These are phyloP conservation scores for Trichoderma oligosporum DNA, from an alignment of 2,329 filamentous ascomycete genomes.

Conservation along the genomic window DNA sequence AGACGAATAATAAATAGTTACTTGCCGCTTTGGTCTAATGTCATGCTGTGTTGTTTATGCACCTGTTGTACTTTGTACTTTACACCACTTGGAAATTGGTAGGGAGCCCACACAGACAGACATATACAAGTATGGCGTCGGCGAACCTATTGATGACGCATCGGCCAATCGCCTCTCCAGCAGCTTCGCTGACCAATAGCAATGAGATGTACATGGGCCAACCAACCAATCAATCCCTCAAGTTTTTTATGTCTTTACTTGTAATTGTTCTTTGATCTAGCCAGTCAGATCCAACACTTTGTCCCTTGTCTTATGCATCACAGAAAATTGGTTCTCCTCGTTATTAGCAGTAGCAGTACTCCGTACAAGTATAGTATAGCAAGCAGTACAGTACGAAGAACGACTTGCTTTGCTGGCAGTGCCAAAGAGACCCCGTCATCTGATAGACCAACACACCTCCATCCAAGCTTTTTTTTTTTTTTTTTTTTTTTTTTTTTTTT, in stretches of 20 bases:
- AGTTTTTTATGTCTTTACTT: not conserved
- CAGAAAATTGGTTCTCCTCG: no score
- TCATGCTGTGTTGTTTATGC: not conserved
- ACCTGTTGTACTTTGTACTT: no score
- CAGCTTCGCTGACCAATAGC: constrained; percentile 11
- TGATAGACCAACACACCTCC: not conserved
- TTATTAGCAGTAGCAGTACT: no score
- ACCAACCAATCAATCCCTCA: not conserved
- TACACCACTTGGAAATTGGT: no score
- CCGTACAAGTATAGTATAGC: no score
- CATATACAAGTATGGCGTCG: constrained; percentile 2
- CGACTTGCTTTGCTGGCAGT: not conserved
- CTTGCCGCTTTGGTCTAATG: no score
- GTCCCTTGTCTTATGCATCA: not conserved
- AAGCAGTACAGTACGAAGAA: no score
- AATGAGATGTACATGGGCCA: constrained; percentile 4
- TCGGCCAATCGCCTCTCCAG: constrained; percentile 3
- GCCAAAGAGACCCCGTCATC: not conserved
- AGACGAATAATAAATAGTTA: no score
- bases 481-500: not conserved
- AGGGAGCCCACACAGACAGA: no score
- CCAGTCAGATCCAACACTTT: not conserved
- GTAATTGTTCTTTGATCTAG: not conserved
- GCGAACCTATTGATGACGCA: not conserved
- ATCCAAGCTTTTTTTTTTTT: no score